phyloP scores from a whole-genome alignment of 768 basidiomycete species.

The Serendipita sp. region DNA sequence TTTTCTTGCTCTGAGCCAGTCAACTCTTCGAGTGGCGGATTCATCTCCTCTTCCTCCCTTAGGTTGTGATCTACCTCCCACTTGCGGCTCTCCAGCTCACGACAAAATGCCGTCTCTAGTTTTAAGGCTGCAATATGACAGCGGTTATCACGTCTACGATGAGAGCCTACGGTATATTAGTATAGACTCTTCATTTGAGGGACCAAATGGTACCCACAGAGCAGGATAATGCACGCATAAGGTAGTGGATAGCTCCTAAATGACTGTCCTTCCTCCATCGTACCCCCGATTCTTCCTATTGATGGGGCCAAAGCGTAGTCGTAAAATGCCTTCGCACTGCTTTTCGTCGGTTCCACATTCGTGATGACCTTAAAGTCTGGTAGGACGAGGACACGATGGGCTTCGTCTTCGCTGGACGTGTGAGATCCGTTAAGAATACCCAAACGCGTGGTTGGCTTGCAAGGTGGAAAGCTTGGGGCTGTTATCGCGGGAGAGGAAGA shows the following conservation, averaged over 20 bases:
- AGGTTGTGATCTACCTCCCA: conserved; percentile 66
- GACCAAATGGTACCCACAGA: conserved; percentile 45
- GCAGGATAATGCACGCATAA: conserved; percentile 74
- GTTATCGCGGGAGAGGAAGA: conserved; percentile 18
- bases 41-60: conserved; percentile 36
- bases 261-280: conserved; percentile 25
- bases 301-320: conserved; percentile 42
- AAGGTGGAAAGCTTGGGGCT: conserved; percentile 15
- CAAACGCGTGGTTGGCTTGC: conserved; percentile 26
- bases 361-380: conserved; percentile 81
- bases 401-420: conserved; percentile 39
- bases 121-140: conserved; percentile 78
- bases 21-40: conserved; percentile 45
- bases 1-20: conserved; percentile 34
- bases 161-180: conserved; percentile 46
- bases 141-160: conserved; percentile 82
- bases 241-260: conserved; percentile 63
- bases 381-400: conserved; percentile 72
- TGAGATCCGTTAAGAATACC: conserved; percentile 78
- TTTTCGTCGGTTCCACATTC: conserved; percentile 43
- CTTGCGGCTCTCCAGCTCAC: conserved; percentile 43
- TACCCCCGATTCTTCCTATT: conserved; percentile 20
- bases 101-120: conserved; percentile 56
- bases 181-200: background rate
- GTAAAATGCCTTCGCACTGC: conserved; percentile 60